Evolutionary conservation across 1,284 basidiomycete species (phyloP), one percentile per base, ranked within the genome.

Genomic region (Tetrapyrgos nigripes): DNA sequence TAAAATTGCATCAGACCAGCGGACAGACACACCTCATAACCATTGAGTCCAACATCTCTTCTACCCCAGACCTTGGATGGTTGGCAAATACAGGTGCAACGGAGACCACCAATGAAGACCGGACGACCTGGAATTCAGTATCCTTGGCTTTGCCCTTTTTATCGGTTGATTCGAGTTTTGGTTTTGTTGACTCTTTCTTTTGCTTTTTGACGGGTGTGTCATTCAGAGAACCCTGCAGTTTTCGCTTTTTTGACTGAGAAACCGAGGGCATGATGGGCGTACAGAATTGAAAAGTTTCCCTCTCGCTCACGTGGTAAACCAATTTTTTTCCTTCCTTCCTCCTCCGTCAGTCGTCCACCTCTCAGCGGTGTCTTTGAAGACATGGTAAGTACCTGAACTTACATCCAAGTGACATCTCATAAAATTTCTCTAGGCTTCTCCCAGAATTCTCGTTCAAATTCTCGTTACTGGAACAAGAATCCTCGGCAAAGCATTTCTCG

Each of bases 11-110:
- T 21, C 29, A 50, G 3, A 31, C 17, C 31, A 23, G n/a, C 2
- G 3, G n/a, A 40, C 17, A 29, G 11, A 40, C 33, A 8, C 69
- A 95, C 95, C 93, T 86, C 95, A 97, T 97, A 24, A 97, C 78
- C 89, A 96, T 91, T 10, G 91, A 92, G 72, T 97, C 94, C 27
- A 98, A 77, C 83, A 94, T 88, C 75, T 98, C 94, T 67, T 89
- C 84, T 13, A 88, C 92, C 10, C 96, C 96, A 45, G 75, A 79
- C 27, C 82, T 78, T 47, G 88, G 85, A 74, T 91, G 85, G 50
- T 76, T 83, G 9, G 91, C 83, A 73, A 93, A 97, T 55, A 91
- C 82, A 1, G 95, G 95, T 23, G 95, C 85, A 21, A 97, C 82
- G n/a, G 92, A 89, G 35, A 97, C 76, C 21, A 83, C 77, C 64